Base-by-base conservation (phyloP, 257 asterid species). In the Ehretia macrophylla region DNA sequence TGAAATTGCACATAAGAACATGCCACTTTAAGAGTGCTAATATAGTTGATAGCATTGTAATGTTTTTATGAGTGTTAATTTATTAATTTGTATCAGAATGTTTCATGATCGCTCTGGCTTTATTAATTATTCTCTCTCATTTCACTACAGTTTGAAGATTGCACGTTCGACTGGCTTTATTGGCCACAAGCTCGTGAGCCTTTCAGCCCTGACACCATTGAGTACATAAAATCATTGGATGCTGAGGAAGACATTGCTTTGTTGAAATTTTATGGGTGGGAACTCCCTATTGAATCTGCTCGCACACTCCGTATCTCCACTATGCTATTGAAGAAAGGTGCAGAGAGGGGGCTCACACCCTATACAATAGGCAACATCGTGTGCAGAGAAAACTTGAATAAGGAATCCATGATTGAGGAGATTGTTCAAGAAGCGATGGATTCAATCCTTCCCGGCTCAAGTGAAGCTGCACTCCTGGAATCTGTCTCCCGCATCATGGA, bases 151-250 rank as follows among this genome's bases (percentile, higher is more conserved):
- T 86, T 86, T 27, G 90, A 86, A 65, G 95, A 86, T 51, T 80
- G 92, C 79, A 91, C 97, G 12, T 91, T 91, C 63, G 98, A 89
- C 61, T 89, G 97, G 95, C 89, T 86, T 38, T 86, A 86, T 78
- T 89, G 97, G 97, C 94, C 94, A 27, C 97, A 89, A 82, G 88
- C 94, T 22, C 86, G 95, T 17, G 59, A 74, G 54, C 83, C 94
- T 51, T 89, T 86, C 74, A 75, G 81, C 63, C 9, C 53, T 1
- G 91, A 78, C 27, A 83, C 91, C 40, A 59, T 79, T 4, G 84
- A 84, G 53, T 89, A 89, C 60, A 86, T 89, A 64, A 73, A 59
- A 38, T 72, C 82, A 5, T 44, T 89, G 74, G 94, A 89, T 51
- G 91, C 87, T 9, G 97, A 89, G 46, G 64, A 75, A 63, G 95